Evolutionary conservation across 495 filamentous ascomycete species (phyloP).

Genomic region (Daldinia childiae): DNA sequence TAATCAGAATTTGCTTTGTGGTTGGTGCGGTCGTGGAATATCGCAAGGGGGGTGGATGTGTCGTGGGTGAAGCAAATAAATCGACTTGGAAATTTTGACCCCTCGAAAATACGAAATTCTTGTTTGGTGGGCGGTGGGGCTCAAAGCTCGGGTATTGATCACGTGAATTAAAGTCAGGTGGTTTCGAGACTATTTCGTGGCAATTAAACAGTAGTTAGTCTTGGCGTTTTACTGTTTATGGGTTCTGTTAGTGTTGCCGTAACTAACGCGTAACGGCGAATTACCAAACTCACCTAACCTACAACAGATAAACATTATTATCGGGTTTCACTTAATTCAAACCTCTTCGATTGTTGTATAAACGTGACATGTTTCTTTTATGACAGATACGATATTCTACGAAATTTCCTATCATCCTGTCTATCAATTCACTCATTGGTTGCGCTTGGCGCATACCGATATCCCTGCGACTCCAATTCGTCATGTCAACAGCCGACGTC

Average conservation of each 20-base stretch:
- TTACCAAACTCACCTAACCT: neutral
- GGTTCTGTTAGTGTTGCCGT: neutral
- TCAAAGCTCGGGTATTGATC: slow-evolving; percentile 31
- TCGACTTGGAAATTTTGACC: slow-evolving; percentile 32
- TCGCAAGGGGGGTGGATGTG: slow-evolving; percentile 29
- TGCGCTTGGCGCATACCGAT: slow-evolving; percentile 55
- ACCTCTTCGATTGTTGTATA: neutral
- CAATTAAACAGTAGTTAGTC: slow-evolving; percentile 6
- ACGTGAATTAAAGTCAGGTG: slow-evolving; percentile 38
- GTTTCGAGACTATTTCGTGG: slow-evolving; percentile 49
- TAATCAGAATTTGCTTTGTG: slow-evolving; percentile 19
- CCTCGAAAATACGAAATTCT: slow-evolving; percentile 36
- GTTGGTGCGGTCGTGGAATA: slow-evolving; percentile 22
- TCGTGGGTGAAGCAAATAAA: slow-evolving; percentile 25
- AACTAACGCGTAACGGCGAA: neutral
- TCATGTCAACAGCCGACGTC: slow-evolving; percentile 51
- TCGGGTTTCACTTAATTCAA: neutral
- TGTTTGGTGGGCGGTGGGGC: slow-evolving; percentile 38
- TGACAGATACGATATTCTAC: neutral
- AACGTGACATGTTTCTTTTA: neutral
- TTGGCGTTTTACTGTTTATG: neutral
- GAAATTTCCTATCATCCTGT: slow-evolving; percentile 37
- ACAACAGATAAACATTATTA: slow-evolving; percentile 21
- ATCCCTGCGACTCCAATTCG: slow-evolving; percentile 28
- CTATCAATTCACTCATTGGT: slow-evolving; percentile 28